A percentile compares a stretch with the other conserved stretches of the same genome.
Evolutionary conservation across 371 early-diverging fungal genomes (phyloP).

Genomic region (Syncephalastrum monosporum): DNA sequence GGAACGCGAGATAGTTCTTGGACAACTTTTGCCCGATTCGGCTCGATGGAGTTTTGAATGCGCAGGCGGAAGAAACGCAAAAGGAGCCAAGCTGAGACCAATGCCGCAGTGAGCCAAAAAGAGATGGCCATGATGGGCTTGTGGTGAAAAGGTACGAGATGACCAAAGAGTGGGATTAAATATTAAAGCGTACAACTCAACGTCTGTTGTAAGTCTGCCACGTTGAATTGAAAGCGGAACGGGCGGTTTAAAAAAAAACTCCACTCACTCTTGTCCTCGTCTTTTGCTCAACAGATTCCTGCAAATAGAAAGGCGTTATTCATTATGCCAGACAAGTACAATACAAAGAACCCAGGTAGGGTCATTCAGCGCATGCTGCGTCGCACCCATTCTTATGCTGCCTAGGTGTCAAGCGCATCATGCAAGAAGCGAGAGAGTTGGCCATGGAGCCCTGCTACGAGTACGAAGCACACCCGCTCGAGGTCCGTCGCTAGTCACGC

Average conservation of each 20-base stretch:
- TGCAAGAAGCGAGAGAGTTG: conserved; percentile 68
- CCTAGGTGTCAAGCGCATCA: conserved; percentile 64
- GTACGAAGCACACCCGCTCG: conserved; percentile 62
- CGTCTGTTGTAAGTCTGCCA: too few species aligned
- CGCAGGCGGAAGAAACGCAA: conserved; percentile 18
- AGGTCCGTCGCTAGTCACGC: conserved; percentile 33
- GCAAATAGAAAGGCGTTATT: too few species aligned
- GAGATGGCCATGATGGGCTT: conserved; percentile 22
- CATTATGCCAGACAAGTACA: conserved; percentile 12
- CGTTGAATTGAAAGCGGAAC: too few species aligned
- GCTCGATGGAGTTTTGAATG: conserved; percentile 13
- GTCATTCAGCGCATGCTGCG: neutral
- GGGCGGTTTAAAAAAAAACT: too few species aligned
- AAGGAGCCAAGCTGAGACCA: conserved; percentile 11
- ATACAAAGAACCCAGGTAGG: conserved; percentile 19
- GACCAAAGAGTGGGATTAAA: too few species aligned
- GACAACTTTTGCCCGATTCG: conserved; percentile 23
- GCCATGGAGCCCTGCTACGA: conserved; percentile 53
- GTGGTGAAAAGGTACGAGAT: neutral
- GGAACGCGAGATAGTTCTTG: conserved; percentile 19
- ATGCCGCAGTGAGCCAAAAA: conserved; percentile 25
- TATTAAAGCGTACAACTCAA: too few species aligned
- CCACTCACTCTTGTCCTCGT: too few species aligned
- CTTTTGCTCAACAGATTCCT: too few species aligned
- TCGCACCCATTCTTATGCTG: too few species aligned